Base-by-base conservation (phyloP, 495 filamentous ascomycete genomes). In the Aspergillus kassunensis region DNA sequence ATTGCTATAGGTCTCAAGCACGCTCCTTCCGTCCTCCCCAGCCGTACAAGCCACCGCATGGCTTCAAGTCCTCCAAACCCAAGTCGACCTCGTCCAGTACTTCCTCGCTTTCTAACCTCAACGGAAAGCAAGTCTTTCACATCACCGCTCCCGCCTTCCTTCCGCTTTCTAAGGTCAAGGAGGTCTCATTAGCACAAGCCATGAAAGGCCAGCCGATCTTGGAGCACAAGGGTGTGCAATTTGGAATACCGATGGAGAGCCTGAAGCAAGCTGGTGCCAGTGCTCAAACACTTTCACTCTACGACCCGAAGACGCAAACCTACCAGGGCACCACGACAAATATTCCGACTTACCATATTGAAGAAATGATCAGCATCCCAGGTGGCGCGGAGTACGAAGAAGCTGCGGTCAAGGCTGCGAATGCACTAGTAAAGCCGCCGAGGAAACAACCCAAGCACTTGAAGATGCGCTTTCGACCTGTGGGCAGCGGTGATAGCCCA, bases 401-500 rank as follows among this genome's bases (percentile, higher is more conserved):
- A 44, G 37, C 61, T 3, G 67, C 62, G 3, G 55, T 73, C 27
- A 67, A 60, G 44, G 66, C 69, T 6, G 59, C 73, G 16, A 68
- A 68, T 18, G 64, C 66, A 27, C 44, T 59, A n/a, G 64, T 74
- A 39, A 73, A 73, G 45, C 73, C 63, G 16, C 71, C 62, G n/a
- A 64, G 69, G 18, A 73, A 69, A 27, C 82, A 86, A 50, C 80
- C 80, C 16, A 79, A 78, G 54, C 74, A 81, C 33, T 47, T 86
- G 49, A 78, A 74, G 45, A 86, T 86, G 81, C 77, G 80, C 19
- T 84, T 76, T 57, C 65, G 68, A 18, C 82, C 80, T 9, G 71
- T 78, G 10, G 79, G 80, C 24, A 80, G 78, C 58, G 65, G 70
- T 13, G 53, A 61, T 44, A 66, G 58, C 1, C 62, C 72, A 1